Evolutionary conservation across 2,329 filamentous ascomycete genomes (phyloP), one percentile per base, ranked within the genome.

Genomic region (Pezicula neosporulosa): DNA sequence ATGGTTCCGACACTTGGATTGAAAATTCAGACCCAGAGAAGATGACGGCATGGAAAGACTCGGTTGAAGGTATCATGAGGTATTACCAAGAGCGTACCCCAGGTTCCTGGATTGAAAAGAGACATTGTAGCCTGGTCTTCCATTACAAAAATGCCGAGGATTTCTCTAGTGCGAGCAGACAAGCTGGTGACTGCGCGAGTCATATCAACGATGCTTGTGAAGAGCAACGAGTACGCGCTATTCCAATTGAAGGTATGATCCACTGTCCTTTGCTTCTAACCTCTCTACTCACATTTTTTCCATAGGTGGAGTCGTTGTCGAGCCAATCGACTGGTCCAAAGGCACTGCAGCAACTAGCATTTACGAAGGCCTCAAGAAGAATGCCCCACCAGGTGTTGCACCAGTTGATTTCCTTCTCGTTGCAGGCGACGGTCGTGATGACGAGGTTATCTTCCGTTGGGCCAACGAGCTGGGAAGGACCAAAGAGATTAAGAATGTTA

Each of bases 201-300:
- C 92, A 97, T 63, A 94, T 97, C 76, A 97, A 97, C 65, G 92
- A 96, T 65, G 89, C 90, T 0, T 96, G 91, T 66, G 86, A 90
- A 65, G 82, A 80, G 50, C 89, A 95, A 69, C 81, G 85, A 30
- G 87, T 97, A 4, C 90, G 91, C 64, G 93, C 93, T 5, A 82
- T 96, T 16, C 86, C 89, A 1, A 76, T 90, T 13, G 89, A 94
- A 51, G 84, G 65, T 66, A 59, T 12, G 52, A 48, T 9, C 6
- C 36, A 3, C 38, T 4, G 15, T 35, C 6, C 15, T n/a, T 13
- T 21, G 9, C 2, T 12, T 10, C 27, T 16, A 6, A 6, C 13
- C 15, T 47, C 10, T 15, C 36, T 24, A 54, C 58, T 42, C 33
- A 6, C n/a, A 30, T 2, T 9, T 8, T 30, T 8, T 16, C 19